A percentile compares a stretch with the other conserved stretches of the same genome.
These are phyloP conservation scores for Inga leiocalycina DNA, from an alignment of 306 rosid species.

Conservation along the genomic window DNA sequence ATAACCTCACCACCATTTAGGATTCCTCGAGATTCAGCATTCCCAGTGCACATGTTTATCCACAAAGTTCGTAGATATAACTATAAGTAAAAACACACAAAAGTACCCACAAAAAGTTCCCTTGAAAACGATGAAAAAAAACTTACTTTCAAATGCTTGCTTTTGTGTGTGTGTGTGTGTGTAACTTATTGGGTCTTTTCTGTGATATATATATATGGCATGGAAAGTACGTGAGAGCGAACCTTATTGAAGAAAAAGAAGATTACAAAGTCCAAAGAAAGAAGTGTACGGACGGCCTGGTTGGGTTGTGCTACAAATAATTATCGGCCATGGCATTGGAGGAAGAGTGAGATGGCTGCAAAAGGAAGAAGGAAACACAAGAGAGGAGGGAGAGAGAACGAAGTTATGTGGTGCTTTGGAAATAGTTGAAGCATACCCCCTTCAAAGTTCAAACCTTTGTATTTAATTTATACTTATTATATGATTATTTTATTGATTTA, in stretches of 20 bases:
- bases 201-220: neutral
- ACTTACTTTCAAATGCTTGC: neutral
- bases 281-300: conserved; percentile 6
- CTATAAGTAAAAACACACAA: neutral
- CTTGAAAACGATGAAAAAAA: neutral
- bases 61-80: neutral
- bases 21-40: conserved; percentile 60
- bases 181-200: neutral
- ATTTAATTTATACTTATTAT: conserved; percentile 27
- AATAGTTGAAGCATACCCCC: neutral
- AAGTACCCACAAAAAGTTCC: neutral
- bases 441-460: neutral
- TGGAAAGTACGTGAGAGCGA: neutral
- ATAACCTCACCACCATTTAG: conserved; percentile 34
- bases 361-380: conserved; percentile 26
- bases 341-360: neutral
- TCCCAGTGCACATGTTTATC: conserved; percentile 65
- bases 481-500: neutral
- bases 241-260: conserved; percentile 5
- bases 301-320: neutral
- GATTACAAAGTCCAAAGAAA: neutral
- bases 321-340: conserved; percentile 30
- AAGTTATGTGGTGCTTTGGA: conserved; percentile 18
- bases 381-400: neutral
- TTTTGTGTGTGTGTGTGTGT: neutral